Conservation (phyloP, 2,329 filamentous ascomycete genomes). For the Nannizziopsis arthrosporioides region DNA sequence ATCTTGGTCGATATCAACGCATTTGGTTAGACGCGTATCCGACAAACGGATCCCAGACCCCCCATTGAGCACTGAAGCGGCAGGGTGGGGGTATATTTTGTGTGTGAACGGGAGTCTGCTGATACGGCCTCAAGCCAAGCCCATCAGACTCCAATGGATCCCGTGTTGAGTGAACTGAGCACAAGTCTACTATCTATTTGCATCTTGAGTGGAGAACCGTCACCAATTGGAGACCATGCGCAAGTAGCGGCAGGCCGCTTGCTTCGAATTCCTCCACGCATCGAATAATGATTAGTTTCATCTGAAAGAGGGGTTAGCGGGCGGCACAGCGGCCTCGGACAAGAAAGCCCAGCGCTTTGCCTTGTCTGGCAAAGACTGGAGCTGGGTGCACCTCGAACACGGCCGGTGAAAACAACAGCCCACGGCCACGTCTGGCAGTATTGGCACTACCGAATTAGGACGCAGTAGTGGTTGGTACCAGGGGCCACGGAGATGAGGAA, state of each 20-base stretch:
- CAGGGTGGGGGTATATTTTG: neutral
- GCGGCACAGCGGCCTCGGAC: neutral
- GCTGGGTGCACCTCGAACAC: neutral
- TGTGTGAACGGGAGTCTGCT: neutral
- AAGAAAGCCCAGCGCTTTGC: slow-evolving; percentile 8
- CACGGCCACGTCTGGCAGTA: neutral
- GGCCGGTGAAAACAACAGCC: neutral
- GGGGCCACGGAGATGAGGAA: too few relatives aligned
- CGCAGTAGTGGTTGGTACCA: too few relatives aligned
- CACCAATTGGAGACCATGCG: too few relatives aligned
- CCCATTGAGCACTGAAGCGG: slow-evolving; percentile 5
- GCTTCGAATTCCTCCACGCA: too few relatives aligned
- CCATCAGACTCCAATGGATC: neutral
- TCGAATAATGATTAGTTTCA: neutral
- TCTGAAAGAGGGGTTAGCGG: neutral
- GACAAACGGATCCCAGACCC: neutral
- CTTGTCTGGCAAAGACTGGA: neutral
- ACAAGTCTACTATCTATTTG: neutral
- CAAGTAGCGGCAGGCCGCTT: neutral
- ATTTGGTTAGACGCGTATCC: slow-evolving; percentile 3
- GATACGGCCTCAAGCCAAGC: neutral
- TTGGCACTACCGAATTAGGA: neutral
- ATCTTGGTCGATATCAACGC: slow-evolving; percentile 2
- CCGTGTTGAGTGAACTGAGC: neutral
- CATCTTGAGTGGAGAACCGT: too few relatives aligned